Base-by-base conservation (phyloP, 1,139 yeast genomes). In the Yamadazyma siamensis region DNA sequence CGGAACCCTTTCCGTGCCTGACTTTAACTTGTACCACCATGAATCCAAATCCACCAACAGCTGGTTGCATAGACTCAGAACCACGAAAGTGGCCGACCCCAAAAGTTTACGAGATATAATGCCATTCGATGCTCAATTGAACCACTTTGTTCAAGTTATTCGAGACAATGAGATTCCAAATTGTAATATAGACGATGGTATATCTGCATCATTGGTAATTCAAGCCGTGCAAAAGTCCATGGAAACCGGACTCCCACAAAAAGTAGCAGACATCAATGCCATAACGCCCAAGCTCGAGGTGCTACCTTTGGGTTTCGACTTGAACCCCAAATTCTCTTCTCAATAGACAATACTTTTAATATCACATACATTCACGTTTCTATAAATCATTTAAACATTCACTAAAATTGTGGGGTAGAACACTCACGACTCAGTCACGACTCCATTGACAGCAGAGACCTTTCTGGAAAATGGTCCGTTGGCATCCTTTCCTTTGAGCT, bases 361-460 rank as follows among this genome's bases (percentile, higher is more conserved):
- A n/a, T n/a, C 26, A 13, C 19, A 11, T 11, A 15, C 18, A 23
- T 27, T 19, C 10, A 27, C 17, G 21, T 25, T 26, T 14, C 22
- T 29, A 11, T 23, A 27, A 6, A 13, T 25, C 6, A 29, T 4
- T 11, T 16, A 18, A 18, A 18, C 24, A n/a, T 28, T 23, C 18
- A 19, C 19, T 12, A 30, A 21, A 18, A 27, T 25, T 18, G 26
- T n/a, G n/a, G n/a, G n/a, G n/a, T n/a, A n/a, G n/a, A n/a, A n/a
- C n/a, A n/a, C n/a, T n/a, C n/a, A 32, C 23, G 40, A 43, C 25
- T 42, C 38, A 16, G 36, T 35, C 20, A 42, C 34, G 24, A 67
- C 71, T 25, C 72, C 74, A 39, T 49, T 71, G 16, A 71, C 75
- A 32, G 60, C 71, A 38, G 77, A 78, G 39, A 74, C 69, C 28